Conservation (phyloP, 176 grass and related monocot genomes). For the Dactylis glomerata region DNA sequence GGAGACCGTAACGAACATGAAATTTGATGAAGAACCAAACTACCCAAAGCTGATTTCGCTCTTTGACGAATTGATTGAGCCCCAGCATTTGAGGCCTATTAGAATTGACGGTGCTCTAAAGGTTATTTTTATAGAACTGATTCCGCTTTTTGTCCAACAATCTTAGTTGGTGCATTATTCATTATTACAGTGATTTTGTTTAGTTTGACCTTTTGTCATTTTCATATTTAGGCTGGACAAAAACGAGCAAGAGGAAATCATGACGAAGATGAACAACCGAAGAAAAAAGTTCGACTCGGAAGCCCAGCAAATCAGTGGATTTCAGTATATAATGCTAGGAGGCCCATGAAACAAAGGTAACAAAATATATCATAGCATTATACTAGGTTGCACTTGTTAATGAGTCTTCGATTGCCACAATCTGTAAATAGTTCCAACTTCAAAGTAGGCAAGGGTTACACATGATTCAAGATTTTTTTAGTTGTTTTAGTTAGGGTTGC, state of each 20-base stretch:
- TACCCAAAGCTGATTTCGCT: slow-evolving; percentile 91
- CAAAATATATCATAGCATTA: slow-evolving; percentile 16
- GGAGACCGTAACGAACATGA: slow-evolving; percentile 96
- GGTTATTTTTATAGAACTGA: slow-evolving; percentile 42
- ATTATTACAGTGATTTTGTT: not conserved
- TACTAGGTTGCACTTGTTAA: not conserved
- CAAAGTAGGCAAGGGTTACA: not conserved
- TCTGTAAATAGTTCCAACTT: slow-evolving; percentile 15
- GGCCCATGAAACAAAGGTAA: slow-evolving; percentile 98
- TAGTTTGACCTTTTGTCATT: slow-evolving; percentile 19
- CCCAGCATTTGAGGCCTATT: slow-evolving; percentile 84
- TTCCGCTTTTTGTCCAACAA: not conserved
- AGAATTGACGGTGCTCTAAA: slow-evolving; percentile 97
- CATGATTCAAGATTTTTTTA: not conserved
- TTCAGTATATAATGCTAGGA: slow-evolving; percentile 95
- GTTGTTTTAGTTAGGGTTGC: too few relatives aligned
- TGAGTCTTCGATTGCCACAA: slow-evolving; percentile 8
- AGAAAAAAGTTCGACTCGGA: slow-evolving; percentile 95
- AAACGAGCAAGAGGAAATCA: slow-evolving; percentile 85
- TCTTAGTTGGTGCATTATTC: not conserved
- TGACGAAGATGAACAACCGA: slow-evolving; percentile 97
- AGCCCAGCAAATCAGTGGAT: slow-evolving; percentile 97
- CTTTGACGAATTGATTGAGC: slow-evolving; percentile 95
- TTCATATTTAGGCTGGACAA: slow-evolving; percentile 78
- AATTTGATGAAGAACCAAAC: slow-evolving; percentile 97